These are phyloP conservation scores for Mercurialis annua DNA, from an alignment of 345 rosid genomes.

Conservation along the genomic window DNA sequence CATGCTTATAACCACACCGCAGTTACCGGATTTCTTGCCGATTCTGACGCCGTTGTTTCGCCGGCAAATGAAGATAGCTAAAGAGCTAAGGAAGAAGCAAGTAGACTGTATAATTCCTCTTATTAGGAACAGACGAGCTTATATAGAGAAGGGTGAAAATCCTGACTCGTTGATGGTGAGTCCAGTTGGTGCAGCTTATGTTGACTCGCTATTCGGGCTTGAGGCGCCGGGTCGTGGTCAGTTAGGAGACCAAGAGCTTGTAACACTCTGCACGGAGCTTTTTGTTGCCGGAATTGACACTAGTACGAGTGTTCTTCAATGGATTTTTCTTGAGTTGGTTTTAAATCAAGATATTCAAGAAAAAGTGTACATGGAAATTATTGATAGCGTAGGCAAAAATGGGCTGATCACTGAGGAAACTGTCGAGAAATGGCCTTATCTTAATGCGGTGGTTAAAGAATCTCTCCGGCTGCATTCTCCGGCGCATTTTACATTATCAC, in stretches of 20 bases:
- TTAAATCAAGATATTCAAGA: conserved; percentile 66
- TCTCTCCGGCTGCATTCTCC: conserved; percentile 25
- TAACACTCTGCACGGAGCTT: conserved; percentile 76
- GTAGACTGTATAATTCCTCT: conserved; percentile 74
- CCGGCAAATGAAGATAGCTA: conserved; percentile 58
- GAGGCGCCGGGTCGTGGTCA: conserved; percentile 44
- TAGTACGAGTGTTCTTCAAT: conserved; percentile 73
- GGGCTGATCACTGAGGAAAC: conserved; percentile 16
- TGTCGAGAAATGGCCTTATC: conserved; percentile 20
- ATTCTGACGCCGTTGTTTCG: conserved; percentile 67
- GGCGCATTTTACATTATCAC: conserved; percentile 22
- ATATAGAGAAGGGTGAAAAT: conserved; percentile 44
- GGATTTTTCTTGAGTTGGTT: conserved; percentile 75
- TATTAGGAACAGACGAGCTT: conserved; percentile 56
- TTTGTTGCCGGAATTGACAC: conserved; percentile 94
- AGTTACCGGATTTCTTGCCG: conserved; percentile 80
- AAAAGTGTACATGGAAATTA: conserved; percentile 58
- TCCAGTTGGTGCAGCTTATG: conserved; percentile 88
- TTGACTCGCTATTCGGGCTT: conserved; percentile 68
- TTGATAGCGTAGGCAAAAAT: conserved; percentile 43
- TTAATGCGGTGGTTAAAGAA: conserved; percentile 23
- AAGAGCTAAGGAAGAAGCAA: conserved; percentile 61
- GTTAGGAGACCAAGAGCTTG: conserved; percentile 71
- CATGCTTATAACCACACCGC: conserved; percentile 71
- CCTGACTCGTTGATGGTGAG: conserved; percentile 67